phyloP scores from a whole-genome alignment of 2,329 filamentous ascomycete species.

The Epichloe glyceriae region DNA sequence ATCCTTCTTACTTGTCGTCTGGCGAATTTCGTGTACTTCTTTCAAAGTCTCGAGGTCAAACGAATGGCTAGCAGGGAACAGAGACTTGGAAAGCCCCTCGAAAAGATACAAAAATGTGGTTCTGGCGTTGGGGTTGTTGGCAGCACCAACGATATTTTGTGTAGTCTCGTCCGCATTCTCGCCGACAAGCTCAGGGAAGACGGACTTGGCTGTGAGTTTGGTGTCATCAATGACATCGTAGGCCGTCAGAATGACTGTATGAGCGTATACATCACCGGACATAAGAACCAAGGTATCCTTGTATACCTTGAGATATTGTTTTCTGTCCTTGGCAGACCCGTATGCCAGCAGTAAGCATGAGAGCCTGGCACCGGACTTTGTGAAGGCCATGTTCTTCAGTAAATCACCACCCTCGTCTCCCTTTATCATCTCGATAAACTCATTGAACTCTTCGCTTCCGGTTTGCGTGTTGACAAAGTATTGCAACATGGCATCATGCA shows the following conservation, averaged over 20 bases:
- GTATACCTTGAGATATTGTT: constrained; percentile 75
- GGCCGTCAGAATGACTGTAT: constrained; percentile 69
- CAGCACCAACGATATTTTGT: constrained; percentile 50
- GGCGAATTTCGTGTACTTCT: constrained; percentile 67
- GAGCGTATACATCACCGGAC: constrained; percentile 66
- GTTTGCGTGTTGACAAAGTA: constrained; percentile 74
- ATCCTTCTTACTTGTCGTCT: constrained; percentile 87
- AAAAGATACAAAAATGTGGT: constrained; percentile 71
- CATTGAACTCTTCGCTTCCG: constrained; percentile 68
- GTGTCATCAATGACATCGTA: constrained; percentile 94
- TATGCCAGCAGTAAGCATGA: constrained; percentile 73
- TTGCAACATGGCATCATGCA: constrained; percentile 96
- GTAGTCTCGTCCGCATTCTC: constrained; percentile 50
- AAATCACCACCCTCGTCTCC: constrained; percentile 84
- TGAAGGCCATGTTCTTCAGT: constrained; percentile 93
- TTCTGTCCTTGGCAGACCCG: constrained; percentile 83
- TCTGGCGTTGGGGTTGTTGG: constrained; percentile 52
- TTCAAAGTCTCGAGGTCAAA: constrained; percentile 58
- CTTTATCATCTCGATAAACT: constrained; percentile 83
- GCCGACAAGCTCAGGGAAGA: constrained; percentile 76
- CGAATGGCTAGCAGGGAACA: constrained; percentile 49
- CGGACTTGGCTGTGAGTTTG: constrained; percentile 69
- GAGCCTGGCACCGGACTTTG: constrained; percentile 71
- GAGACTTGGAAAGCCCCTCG: constrained; percentile 47
- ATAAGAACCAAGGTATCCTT: constrained; percentile 81